phyloP scores from a whole-genome alignment of 495 filamentous ascomycete genomes.

The Emericellopsis terricola region DNA sequence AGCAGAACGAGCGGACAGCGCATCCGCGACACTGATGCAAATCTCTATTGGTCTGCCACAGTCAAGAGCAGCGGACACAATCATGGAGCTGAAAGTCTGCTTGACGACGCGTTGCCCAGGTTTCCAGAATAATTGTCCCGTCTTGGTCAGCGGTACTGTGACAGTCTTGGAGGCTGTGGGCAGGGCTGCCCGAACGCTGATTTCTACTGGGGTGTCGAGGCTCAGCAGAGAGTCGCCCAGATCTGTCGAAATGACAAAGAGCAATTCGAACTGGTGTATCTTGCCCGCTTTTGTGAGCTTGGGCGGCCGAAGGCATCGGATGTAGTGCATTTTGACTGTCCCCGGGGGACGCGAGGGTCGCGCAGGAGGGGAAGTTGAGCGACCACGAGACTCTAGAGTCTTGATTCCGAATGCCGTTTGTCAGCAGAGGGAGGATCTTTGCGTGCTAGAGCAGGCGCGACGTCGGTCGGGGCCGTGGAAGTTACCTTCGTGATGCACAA shows the following conservation, averaged over 20 bases:
- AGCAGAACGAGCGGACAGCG: not conserved
- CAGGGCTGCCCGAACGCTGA: slow-evolving; percentile 15
- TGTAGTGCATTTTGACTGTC: slow-evolving; percentile 75
- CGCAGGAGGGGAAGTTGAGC: no score
- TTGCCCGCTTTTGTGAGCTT: slow-evolving; percentile 18
- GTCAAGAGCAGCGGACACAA: not conserved
- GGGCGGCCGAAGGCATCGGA: slow-evolving; percentile 55
- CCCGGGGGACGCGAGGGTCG: no score
- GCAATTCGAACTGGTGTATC: slow-evolving; percentile 19
- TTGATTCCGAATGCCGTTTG: no score
- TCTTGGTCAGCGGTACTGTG: not conserved
- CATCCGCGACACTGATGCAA: not conserved
- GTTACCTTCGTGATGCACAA: no score
- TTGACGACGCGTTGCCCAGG: slow-evolving; percentile 24
- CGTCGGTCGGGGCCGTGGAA: no score
- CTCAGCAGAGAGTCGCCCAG: slow-evolving; percentile 73
- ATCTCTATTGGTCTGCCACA: not conserved
- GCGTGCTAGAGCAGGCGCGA: no score
- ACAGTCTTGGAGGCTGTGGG: not conserved
- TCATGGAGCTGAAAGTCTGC: slow-evolving; percentile 1
- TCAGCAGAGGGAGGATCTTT: no score
- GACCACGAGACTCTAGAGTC: no score
- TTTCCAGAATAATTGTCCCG: slow-evolving; percentile 11
- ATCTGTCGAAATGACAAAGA: slow-evolving; percentile 75
- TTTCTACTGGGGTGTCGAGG: slow-evolving; percentile 37